Conservation (phyloP, 768 basidiomycete species). For the Mycena sanguinolenta region DNA sequence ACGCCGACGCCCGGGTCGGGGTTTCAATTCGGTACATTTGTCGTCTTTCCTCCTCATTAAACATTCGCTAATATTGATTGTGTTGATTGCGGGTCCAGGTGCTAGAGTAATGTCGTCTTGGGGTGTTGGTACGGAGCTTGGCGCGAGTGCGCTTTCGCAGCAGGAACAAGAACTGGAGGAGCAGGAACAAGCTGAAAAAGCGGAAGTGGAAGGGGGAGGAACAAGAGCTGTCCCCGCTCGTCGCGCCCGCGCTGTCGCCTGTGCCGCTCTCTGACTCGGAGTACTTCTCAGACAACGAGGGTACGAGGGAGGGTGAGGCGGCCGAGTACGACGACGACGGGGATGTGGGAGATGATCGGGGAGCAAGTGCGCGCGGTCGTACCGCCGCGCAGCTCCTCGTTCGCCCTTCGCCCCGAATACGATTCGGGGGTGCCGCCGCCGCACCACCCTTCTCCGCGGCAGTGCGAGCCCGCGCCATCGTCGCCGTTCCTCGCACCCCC, state of each 20-base stretch:
- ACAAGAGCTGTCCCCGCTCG: neutral
- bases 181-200: neutral
- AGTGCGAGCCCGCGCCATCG: too few species aligned
- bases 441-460: too few species aligned
- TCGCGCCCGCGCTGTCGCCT: neutral
- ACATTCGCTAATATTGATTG: neutral
- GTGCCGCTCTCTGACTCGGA: neutral
- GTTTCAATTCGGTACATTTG: neutral
- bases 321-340: too few species aligned
- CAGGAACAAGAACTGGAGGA: neutral
- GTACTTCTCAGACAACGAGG: neutral
- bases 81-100: neutral
- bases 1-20: constrained; percentile 1
- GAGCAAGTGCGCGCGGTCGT: too few species aligned
- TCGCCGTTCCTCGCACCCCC: neutral
- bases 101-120: too few species aligned
- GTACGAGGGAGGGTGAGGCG: too few species aligned
- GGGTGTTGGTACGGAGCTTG: too few species aligned
- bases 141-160: too few species aligned
- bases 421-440: neutral
- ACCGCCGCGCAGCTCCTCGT: too few species aligned
- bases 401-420: too few species aligned
- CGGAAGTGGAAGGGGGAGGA: neutral
- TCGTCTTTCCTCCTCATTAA: neutral
- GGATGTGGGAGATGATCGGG: too few species aligned